Evolutionary conservation across 169 alveolate genomes (phyloP).

Genomic region (Perkinsus olseni): DNA sequence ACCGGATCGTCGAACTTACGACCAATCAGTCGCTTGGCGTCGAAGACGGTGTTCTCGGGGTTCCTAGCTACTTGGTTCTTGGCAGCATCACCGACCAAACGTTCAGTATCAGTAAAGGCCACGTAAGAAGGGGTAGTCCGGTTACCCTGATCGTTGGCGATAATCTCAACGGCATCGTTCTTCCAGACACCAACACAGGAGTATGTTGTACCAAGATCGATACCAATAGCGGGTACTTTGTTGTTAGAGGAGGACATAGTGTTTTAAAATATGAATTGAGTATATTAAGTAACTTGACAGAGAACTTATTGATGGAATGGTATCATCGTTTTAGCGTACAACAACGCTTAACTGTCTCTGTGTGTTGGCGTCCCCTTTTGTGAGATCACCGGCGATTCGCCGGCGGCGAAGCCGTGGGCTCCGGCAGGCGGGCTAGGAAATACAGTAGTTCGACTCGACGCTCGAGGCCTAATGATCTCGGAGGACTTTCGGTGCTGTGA

Average conservation of each 20-base stretch:
- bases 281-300: no score
- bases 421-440: no score
- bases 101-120: constrained; percentile 93
- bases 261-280: neutral
- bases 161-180: constrained; percentile 93
- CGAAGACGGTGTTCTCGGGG: constrained; percentile 85
- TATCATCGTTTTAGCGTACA: no score
- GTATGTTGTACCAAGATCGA: constrained; percentile 99
- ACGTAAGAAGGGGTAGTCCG: constrained; percentile 98
- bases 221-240: constrained; percentile 82
- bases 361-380: no score
- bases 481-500: no score
- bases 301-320: no score
- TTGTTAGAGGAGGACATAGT: neutral
- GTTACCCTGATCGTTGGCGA: constrained; percentile 97
- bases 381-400: no score
- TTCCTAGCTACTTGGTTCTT: constrained; percentile 86
- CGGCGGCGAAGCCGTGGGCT: no score
- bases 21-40: constrained; percentile 87
- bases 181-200: constrained; percentile 97
- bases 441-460: no score
- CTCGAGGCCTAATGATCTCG: no score
- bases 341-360: no score
- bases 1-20: constrained; percentile 75
- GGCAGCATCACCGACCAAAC: constrained; percentile 92